phyloP scores from a whole-genome alignment of 306 rosid genomes.

The Cucumis sativus region Cucumber_9930_V3 NC_026660.2:22967001-22967500 shows the following conservation, averaged over 20 bases:
- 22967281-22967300: constrained; percentile 65
- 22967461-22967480: not conserved
- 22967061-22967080: constrained; percentile 64
- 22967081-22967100: constrained; percentile 87
- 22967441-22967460: not conserved
- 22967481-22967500: not conserved
- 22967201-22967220: not conserved
- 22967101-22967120: constrained; percentile 98
- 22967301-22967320: constrained; percentile 38
- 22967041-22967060: constrained; percentile 34
- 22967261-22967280: constrained; percentile 59
- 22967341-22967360: not conserved
- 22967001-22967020: not conserved
- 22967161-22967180: no score
- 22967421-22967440: not conserved
- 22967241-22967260: constrained; percentile 97
- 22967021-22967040: not conserved
- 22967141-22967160: not conserved
- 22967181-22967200: not conserved
- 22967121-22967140: constrained; percentile 38
- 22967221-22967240: constrained; percentile 74
- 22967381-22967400: not conserved
- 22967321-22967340: constrained; percentile 31
- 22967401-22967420: not conserved
- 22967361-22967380: not conserved